Evolutionary conservation across 139 green algal species (phyloP), one percentile per base, ranked within the genome.

Genomic region (Chlamydomonas sphaeroides): DNA sequence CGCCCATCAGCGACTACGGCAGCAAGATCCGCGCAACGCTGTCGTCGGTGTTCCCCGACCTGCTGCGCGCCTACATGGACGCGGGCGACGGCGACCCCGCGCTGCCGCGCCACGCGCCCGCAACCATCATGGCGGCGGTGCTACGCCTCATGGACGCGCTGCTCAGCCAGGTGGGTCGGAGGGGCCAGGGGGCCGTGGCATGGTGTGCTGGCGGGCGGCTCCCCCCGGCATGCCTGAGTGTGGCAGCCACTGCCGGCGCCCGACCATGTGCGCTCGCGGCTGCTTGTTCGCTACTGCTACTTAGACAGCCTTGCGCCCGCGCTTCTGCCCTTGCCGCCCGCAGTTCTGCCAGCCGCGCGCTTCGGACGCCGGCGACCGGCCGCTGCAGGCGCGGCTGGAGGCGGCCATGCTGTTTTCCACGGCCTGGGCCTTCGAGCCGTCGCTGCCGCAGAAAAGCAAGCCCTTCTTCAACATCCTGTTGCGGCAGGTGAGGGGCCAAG

Each of bases 381-480:
- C 66, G 45, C 26, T 83, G 21, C 76, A 75, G 48, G 73, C 85
- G 8, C 77, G 85, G 30, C 48, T 89, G 20, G 85, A 89, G 68
- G 72, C 79, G 2, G 72, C 79, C 42, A 72, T 83, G n/a, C 63
- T 86, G 38, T 81, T 84, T 35, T 25, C 85, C 35, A 51, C 82
- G 28, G 79, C 84, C n/a, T 89, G 85, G 85, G 65, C 79, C 32
- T 89, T 89, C 59, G 85, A 89, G 79, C 73, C 85, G 0, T 86
- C 67, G 41, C 79, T 89, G 73, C 72, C 78, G 4, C 20, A 23
- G 17, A 89, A 89, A 73, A 73, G 65, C 41, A 38, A 73, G 4
- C 72, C 85, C 57, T 89, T 89, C 61, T 86, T 89, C 79, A 89
- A 89, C 72, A 89, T 89, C 79, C 79, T 89, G n/a, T 66, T 89